Evolutionary conservation across 495 filamentous ascomycete genomes (phyloP), one percentile per base, ranked within the genome.

Genomic region (Aspergillus conjunctus): DNA sequence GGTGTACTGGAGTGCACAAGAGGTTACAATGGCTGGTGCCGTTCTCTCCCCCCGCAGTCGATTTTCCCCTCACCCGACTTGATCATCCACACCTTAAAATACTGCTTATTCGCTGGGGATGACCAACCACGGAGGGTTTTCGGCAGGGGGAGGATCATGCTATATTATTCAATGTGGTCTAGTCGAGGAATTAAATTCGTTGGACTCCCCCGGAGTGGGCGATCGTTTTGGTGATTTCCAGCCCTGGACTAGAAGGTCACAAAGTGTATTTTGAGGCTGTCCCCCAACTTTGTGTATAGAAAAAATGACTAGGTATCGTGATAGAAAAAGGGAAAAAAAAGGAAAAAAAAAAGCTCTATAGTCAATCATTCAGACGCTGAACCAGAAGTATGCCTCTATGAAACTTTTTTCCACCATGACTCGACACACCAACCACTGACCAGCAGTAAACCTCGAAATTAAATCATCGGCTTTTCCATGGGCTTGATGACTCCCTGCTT

Each of bases 401-500:
- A 4, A 37, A 51, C 11, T 17, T 26, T 37, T 48, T 37, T 37
- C 12, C 26, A 3, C n/a, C 45, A 9, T 8, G 17, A 32, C 4
- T 41, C 15, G 37, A 32, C 39, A 50, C 30, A 32, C 49, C 49
- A 33, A 37, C 21, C 12, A 63, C 30, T 54, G 50, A 59, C 51
- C 32, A 54, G 49, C 54, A 53, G 44, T 34, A 17, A 30, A 34
- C 49, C n/a, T 49, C 39, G n/a, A 46, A 21, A 31, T 77, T 67
- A 89, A 18, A 85, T 59, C 70, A 85, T 81, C 14, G 91, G 92
- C 76, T 89, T 93, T 56, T 85, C 81, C 84, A 98, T 91, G 34
- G 94, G 89, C 72, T 85, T 84, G 74, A 97, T 93, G 62, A 98
- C 81, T 31, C 94, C 94, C 77, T 91, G 90, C 80, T 96, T 97